Evolutionary conservation across 1,139 yeast species (phyloP).

Genomic region (Candida neerlandica): DNA sequence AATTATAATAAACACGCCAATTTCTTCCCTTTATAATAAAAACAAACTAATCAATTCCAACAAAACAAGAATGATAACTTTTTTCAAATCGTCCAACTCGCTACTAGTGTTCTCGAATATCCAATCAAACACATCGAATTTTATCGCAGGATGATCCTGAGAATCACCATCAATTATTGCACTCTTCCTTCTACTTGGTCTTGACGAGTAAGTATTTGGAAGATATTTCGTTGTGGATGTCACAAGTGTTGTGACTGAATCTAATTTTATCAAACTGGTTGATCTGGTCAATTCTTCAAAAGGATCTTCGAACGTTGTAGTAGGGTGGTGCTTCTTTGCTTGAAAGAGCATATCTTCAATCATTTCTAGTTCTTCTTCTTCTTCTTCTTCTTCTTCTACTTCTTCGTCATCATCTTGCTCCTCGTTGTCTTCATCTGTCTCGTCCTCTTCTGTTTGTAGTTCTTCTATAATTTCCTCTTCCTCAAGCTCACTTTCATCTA

Average conservation of each 20-base stretch:
- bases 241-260: background rate
- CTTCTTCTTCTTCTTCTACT: background rate
- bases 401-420: background rate
- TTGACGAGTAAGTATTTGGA: background rate
- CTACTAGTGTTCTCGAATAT: constrained; percentile 3
- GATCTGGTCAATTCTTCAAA: background rate
- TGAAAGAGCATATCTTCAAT: background rate
- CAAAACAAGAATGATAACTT: background rate
- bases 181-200: background rate
- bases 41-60: constrained; percentile 1
- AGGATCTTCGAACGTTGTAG: constrained; percentile 3
- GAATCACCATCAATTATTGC: background rate
- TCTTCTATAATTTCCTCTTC: background rate
- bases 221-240: background rate
- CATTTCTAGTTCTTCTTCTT: background rate
- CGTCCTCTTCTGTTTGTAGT: background rate
- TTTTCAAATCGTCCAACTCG: background rate
- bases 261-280: background rate
- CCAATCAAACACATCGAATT: constrained; percentile 11
- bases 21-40: background rate
- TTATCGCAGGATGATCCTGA: background rate
- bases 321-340: background rate
- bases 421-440: background rate
- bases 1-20: background rate
- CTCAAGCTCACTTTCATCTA: background rate